Evolutionary conservation across 1,139 yeast species (phyloP), one percentile per base, ranked within the genome.

Genomic region (Saccharomyces pastorianus): DNA sequence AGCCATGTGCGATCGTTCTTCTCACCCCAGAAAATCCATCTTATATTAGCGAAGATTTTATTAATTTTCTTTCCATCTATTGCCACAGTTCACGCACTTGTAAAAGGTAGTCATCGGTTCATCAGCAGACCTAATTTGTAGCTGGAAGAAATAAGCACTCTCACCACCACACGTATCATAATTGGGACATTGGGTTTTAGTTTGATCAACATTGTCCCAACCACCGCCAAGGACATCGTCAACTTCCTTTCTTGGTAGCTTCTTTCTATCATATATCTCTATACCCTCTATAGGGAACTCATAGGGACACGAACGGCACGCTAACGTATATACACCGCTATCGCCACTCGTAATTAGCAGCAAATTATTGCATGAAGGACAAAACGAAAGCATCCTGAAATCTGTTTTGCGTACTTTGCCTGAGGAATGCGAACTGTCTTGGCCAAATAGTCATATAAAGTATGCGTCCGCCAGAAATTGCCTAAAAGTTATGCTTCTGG

Each of bases 221-320:
- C 98, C 95, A 28, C 96, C 98, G 56, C 99, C 99, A 28, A 93
- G 78, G 9, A 93, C 96, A 73, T 93, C 99, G 71, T 93, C 99
- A 3, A 93, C 95, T 63, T 89, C 88, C 67, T 93, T 93, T 68
- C 96, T 78, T 42, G 88, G 86, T 66, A 93, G 78, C 57, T 79
- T 79, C 68, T 87, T 89, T 56, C 97, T 78, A 69, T 91, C 97
- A 70, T 76, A 93, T 73, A 93, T 83, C 65, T 85, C 91, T 54
- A 88, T 77, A 9, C 93, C 96, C 49, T 79, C 79, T 53, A 93
- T 88, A 50, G 90, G 88, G 70, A 90, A 93, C 65, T 88, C 95
- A 64, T 93, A 93, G 0, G 98, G 97, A 68, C 99, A 93, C 1
- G 98, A 89, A 7, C 90, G 83, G 70, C 99, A 93, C 61, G 87